Evolutionary conservation across 768 basidiomycete genomes (phyloP).

Genomic region (Psilocybe cyanescens): DNA sequence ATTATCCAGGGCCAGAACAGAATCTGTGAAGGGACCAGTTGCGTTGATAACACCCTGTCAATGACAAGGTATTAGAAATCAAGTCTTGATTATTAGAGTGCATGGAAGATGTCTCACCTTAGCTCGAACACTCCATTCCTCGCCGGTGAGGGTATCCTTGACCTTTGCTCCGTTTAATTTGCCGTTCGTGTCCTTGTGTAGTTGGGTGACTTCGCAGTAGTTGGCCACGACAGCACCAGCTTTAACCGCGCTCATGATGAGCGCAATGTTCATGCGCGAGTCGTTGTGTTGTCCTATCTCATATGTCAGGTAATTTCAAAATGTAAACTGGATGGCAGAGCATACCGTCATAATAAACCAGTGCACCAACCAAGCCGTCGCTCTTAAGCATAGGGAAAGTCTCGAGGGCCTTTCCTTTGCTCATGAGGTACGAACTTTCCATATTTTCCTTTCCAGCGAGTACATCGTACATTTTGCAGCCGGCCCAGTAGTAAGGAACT

Average conservation of each 20-base stretch:
- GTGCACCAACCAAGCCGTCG: slow-evolving; percentile 89
- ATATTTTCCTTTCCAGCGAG: slow-evolving; percentile 97
- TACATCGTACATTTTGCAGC: slow-evolving; percentile 95
- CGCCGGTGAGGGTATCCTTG: slow-evolving; percentile 81
- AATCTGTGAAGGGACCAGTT: slow-evolving; percentile 92
- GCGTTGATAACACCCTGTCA: slow-evolving; percentile 90
- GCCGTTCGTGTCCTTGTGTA: slow-evolving; percentile 70
- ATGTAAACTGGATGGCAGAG: slow-evolving; percentile 36
- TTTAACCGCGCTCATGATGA: slow-evolving; percentile 93
- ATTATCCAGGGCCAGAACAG: slow-evolving; percentile 81
- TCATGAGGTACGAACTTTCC: slow-evolving; percentile 95
- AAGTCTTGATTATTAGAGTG: not conserved
- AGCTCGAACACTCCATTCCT: slow-evolving; percentile 80
- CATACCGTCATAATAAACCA: slow-evolving; percentile 97
- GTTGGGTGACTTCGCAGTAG: slow-evolving; percentile 81
- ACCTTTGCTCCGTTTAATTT: slow-evolving; percentile 77
- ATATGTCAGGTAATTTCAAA: not conserved
- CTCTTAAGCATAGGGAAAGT: slow-evolving; percentile 96
- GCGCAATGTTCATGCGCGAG: slow-evolving; percentile 95
- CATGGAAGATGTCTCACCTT: slow-evolving; percentile 49
- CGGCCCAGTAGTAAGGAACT: slow-evolving; percentile 93
- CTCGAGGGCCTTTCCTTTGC: slow-evolving; percentile 89
- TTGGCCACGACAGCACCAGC: slow-evolving; percentile 88
- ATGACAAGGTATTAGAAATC: not conserved
- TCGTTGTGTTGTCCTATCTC: slow-evolving; percentile 93